Evolutionary conservation across 257 asterid species (phyloP).

Genomic region (Penstemon eatonii): DNA sequence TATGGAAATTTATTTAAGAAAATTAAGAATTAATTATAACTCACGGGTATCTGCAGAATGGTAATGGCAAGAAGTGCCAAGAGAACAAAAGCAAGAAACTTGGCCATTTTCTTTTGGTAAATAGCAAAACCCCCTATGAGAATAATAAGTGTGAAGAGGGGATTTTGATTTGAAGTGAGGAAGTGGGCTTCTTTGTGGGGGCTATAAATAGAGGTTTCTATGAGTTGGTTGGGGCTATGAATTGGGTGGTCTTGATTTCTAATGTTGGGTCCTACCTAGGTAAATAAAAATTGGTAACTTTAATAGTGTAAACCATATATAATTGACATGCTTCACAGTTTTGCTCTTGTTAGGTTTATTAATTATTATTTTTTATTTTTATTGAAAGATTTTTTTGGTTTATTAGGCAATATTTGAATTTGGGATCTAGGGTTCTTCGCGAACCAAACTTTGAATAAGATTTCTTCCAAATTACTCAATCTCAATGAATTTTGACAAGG

Average conservation of each 20-base stretch:
- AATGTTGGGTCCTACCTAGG: constrained; percentile 26
- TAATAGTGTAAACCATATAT: no score
- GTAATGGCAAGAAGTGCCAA: constrained; percentile 34
- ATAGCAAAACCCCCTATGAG: background rate
- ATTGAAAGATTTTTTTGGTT: no score
- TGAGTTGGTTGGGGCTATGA: constrained; percentile 28
- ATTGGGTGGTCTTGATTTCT: background rate
- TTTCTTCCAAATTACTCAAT: no score
- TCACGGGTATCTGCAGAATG: constrained; percentile 42
- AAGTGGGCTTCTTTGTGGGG: constrained; percentile 22
- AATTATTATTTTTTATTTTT: no score
- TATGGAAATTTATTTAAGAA: background rate
- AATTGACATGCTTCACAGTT: no score
- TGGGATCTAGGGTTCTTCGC: no score
- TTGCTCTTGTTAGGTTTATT: no score
- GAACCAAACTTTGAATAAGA: no score
- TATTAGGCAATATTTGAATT: no score
- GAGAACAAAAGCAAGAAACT: constrained; percentile 35
- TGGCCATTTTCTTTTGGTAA: constrained; percentile 32
- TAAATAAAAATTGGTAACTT: background rate
- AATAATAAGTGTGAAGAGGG: background rate
- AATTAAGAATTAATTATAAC: constrained; percentile 1
- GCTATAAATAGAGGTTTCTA: constrained; percentile 39
- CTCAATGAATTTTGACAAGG: no score
- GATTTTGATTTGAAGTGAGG: constrained; percentile 19